Conservation (phyloP, 768 basidiomycete genomes). For the Suillus paluster region DNA sequence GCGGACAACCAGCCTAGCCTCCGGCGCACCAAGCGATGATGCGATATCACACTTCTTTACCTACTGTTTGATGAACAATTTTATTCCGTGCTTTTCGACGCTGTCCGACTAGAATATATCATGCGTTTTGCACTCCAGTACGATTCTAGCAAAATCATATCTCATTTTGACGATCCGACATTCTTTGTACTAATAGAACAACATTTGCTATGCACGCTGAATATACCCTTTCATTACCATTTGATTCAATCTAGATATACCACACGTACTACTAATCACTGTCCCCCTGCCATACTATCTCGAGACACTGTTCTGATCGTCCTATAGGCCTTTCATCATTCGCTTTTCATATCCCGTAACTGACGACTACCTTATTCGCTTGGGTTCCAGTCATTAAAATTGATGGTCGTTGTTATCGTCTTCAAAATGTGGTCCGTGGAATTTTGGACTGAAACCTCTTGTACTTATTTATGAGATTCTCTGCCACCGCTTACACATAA, state of each 20-base stretch:
- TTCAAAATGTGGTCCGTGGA: neutral
- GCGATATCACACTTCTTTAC: neutral
- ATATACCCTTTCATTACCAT: neutral
- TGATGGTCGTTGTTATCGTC: neutral
- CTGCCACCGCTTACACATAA: constrained; percentile 21
- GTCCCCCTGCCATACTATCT: neutral
- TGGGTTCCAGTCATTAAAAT: neutral
- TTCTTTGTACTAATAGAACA: neutral
- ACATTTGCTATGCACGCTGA: neutral
- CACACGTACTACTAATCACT: neutral
- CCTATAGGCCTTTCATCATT: neutral
- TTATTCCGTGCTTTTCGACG: neutral
- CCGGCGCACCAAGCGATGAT: neutral
- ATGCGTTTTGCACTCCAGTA: neutral
- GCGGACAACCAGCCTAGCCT: neutral
- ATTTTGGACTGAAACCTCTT: neutral
- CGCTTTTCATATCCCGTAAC: neutral
- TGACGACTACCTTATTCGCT: neutral
- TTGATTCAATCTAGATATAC: neutral
- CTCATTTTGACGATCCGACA: neutral
- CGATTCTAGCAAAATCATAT: neutral
- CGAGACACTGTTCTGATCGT: neutral
- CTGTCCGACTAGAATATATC: neutral
- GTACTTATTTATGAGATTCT: neutral
- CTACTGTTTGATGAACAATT: neutral